Evolutionary conservation across 257 asterid genomes (phyloP), one percentile per base, ranked within the genome.

Genomic region (Prunella vulgaris): DNA sequence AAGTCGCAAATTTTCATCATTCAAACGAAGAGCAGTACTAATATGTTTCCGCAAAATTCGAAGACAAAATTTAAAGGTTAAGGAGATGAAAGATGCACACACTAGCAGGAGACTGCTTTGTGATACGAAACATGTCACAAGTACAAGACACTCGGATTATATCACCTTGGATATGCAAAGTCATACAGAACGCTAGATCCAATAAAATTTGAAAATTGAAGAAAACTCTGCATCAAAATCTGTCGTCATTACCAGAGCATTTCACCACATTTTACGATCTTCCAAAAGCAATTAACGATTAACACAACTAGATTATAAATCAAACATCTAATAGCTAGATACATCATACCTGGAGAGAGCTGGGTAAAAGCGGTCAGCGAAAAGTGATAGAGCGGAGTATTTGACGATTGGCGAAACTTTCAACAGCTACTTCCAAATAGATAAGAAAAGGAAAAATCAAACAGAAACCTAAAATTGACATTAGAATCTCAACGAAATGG

Each of bases 361-460:
- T 22, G 96, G 96, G 75, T 82, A 90, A 76, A 92, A 85, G 27
- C 98, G 97, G 62, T 88, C 95, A 2, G 89, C 87, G 65, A 86
- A 92, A 22, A 92, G 77, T 8, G 94, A 71, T 8, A 92, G 70
- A 7, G 97, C 96, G 0, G 97, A 84, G 81, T 88, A 92, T 40
- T 92, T 92, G 74, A 92, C 92, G 52, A 82, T 69, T 7, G 95
- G 88, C 64, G 87, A 74, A 73, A 90, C 86, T 68, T 86, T 70
- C 73, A 87, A 83, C 33, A 75, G 40, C 84, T 83, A 40, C 46
- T 52, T 49, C 38, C 64, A 65, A 57, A 56, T 10, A 40, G 57
- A 51, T 25, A n/a, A 25, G 15, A n/a, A 21, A 2, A 4, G 8
- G 0, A 40, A 38, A 25, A 13, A 10, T 27, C 42, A 38, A 52